Percentiles rank a stretch among this genome's conserved stretches.
Conservation (phyloP, 352 stramenopile genomes). For the Pythium rishiriense region DNA sequence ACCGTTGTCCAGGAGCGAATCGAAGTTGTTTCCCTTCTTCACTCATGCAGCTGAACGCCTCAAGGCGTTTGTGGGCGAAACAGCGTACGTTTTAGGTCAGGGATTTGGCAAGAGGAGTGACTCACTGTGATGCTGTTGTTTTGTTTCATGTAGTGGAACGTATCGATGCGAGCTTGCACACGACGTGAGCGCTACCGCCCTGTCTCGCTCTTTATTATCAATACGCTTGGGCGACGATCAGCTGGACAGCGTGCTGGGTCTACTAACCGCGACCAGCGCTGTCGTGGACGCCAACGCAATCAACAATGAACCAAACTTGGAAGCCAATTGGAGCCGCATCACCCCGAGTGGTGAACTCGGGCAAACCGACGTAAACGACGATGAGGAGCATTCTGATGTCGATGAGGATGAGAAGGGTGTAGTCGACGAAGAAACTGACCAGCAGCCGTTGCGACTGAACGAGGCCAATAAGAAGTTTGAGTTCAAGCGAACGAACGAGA, state of each 20-base stretch:
- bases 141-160: background rate
- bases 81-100: conserved; percentile 15
- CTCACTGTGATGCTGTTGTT: background rate
- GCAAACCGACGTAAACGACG: background rate
- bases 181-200: background rate
- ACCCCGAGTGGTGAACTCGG: background rate
- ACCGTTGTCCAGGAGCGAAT: conserved; percentile 54
- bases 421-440: background rate
- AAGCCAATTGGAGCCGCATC: background rate
- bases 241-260: conserved; percentile 9
- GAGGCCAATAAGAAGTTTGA: background rate
- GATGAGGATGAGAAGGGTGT: background rate
- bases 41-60: conserved; percentile 62
- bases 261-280: background rate
- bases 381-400: conserved; percentile 8
- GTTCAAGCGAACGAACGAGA: conserved; percentile 9
- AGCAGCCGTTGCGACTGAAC: background rate
- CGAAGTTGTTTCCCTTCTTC: conserved; percentile 65
- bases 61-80: conserved; percentile 27
- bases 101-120: background rate
- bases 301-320: background rate
- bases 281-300: background rate
- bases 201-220: background rate
- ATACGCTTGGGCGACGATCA: conserved; percentile 13
- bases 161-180: conserved; percentile 18